Base-by-base conservation (phyloP, 371 early-diverging fungal species). In the Enterocytospora artemiae region DNA sequence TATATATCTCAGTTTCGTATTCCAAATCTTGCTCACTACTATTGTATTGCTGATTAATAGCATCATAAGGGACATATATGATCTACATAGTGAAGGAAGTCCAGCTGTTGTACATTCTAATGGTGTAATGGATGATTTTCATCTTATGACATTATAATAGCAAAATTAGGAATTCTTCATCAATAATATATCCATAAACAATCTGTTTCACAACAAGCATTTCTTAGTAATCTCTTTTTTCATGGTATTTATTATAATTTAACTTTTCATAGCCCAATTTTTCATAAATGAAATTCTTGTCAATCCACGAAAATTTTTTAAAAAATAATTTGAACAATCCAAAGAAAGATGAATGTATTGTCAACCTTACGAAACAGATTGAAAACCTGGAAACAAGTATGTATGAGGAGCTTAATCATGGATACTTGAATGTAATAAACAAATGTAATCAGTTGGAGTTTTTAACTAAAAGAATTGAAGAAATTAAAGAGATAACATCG, bases 361-460 rank as follows among this genome's bases (percentile, higher is more conserved):
- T 12, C 7, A 18, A 59, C 7, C 7, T 51, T 2, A 31, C 57
- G 1, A 60, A 34, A 30, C 50, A 57, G 51, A 66, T 71, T 46
- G 67, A 66, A 50, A 43, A 34, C 0, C 44, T 52, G 33, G 63
- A 62, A 49, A 62, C 36, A 37, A 46, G 33, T 18, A 60, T 71
- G 62, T 25, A 43, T 22, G 31, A 31, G 18, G 41, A 51, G 18
- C 41, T 71, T n/a, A 31, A 62, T 18, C 22, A 44, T 39, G 67
- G 51, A 39, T 71, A 71, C 45, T 22, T 67, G 20, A 41, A 55
- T 32, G 60, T 71, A 16, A 62, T 71, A n/a, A 49, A 56, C 20
- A 67, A 45, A 41, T 71, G 71, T 43, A 41, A 28, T 37, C 39
- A 45, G 12, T 54, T 71, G 43, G 62, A 71, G 28, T 24, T 14